A percentile compares a stretch with the other conserved stretches of the same genome.
Evolutionary conservation across 768 basidiomycete species (phyloP).

Genomic region (Mrakia frigida): DNA sequence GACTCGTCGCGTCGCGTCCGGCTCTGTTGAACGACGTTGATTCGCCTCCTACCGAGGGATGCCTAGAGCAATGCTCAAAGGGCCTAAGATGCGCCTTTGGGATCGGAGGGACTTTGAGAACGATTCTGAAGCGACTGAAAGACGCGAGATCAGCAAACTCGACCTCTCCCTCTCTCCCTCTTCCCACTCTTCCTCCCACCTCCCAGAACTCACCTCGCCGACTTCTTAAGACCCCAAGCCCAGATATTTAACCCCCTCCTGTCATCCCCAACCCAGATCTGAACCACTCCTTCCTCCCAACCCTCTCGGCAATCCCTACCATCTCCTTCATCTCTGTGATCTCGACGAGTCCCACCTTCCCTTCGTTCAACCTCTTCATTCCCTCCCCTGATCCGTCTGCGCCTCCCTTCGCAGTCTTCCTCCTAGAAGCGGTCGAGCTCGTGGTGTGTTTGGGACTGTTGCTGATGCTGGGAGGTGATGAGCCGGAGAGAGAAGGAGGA

Average conservation of each 20-base stretch:
- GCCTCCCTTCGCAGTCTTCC: background rate
- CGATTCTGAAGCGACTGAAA: too few relatives aligned
- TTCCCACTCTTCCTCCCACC: too few relatives aligned
- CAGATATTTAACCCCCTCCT: constrained; percentile 1
- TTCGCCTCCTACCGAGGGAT: too few relatives aligned
- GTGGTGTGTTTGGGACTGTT: background rate
- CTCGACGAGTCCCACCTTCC: constrained; percentile 16
- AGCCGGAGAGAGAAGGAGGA: background rate
- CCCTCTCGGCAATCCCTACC: constrained; percentile 11
- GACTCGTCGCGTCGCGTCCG: too few relatives aligned
- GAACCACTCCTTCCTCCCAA: constrained; percentile 30
- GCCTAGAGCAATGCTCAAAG: too few relatives aligned
- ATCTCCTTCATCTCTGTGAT: constrained; percentile 28
- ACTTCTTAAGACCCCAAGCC: too few relatives aligned
- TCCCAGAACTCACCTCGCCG: too few relatives aligned
- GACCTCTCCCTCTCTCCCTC: too few relatives aligned
- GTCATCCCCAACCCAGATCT: constrained; percentile 26
- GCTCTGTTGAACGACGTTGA: too few relatives aligned
- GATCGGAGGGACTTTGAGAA: too few relatives aligned
- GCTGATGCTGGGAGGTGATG: background rate
- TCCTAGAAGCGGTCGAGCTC: background rate
- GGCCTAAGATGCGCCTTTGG: too few relatives aligned
- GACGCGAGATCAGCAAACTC: too few relatives aligned
- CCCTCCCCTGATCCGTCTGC: background rate
- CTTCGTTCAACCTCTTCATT: background rate